Evolutionary conservation across 2,329 filamentous ascomycete genomes (phyloP).

Genomic region (Camillea tinctor): DNA sequence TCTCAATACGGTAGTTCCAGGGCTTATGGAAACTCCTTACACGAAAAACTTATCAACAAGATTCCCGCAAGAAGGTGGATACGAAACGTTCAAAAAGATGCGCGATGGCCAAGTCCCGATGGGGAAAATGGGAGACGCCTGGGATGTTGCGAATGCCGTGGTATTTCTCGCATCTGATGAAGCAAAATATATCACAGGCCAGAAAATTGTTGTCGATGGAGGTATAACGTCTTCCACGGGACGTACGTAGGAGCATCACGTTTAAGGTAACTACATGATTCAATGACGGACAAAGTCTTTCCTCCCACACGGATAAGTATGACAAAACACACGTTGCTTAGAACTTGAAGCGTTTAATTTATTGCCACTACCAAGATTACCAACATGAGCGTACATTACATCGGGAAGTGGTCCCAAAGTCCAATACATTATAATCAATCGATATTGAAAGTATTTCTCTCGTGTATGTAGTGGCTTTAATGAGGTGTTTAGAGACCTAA

Average conservation of each 20-base stretch:
- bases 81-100: constrained; percentile 49
- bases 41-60: constrained; percentile 44
- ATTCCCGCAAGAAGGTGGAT: constrained; percentile 42
- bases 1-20: constrained; percentile 55
- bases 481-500: too few species aligned
- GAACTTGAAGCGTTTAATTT: too few species aligned
- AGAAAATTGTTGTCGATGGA: constrained; percentile 50
- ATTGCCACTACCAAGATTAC: too few species aligned
- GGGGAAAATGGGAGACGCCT: constrained; percentile 57
- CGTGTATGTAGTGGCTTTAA: too few species aligned
- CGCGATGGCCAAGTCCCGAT: constrained; percentile 57
- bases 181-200: constrained; percentile 59
- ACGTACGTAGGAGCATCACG: background rate
- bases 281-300: too few species aligned
- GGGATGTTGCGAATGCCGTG: constrained; percentile 57
- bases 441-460: too few species aligned
- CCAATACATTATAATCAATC: too few species aligned
- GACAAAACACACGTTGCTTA: too few species aligned
- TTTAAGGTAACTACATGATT: too few species aligned
- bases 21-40: constrained; percentile 55
- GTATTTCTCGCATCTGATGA: constrained; percentile 58
- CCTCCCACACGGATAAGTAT: too few species aligned
- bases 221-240: constrained; percentile 43
- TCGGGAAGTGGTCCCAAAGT: too few species aligned
- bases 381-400: too few species aligned